Base-by-base conservation (phyloP, 768 basidiomycete species). In the Kwoniella botswanensis region DNA sequence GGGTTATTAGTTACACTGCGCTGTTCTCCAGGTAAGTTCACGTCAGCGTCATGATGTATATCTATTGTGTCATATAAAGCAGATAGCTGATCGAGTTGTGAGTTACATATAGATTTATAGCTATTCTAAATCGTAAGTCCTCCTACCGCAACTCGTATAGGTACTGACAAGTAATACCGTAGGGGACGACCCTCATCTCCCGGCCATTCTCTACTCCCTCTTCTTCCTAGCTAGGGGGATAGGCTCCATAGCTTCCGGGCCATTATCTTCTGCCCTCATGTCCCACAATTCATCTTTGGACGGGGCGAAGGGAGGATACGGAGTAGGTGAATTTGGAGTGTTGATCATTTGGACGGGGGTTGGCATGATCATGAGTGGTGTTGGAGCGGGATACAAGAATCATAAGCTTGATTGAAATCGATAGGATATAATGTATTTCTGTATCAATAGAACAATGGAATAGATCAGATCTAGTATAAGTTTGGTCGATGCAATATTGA, bases 311-410 rank as follows among this genome's bases (percentile, higher is more conserved):
- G 73, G 73, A 15, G 75, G 67, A 3, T 76, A 74, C 46, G 75
- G 73, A 6, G 73, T 76, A 9, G 66, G 67, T 29, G 71, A 68
- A 24, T 76, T 67, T 58, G 73, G 75, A 6, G 73, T 67, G 42
- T 61, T 76, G 61, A 76, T 74, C 44, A 66, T 76, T 53, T 74
- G 67, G 63, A 74, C 75, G 2, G 75, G 71, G 3, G 68, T 46
- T 18, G 68, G 59, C 11, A 70, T 76, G 68, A 54, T 65, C 1
- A 50, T 62, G 44, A 74, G 73, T 56, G 75, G 73, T 13, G 63
- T 74, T 55, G 73, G 60, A 22, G 75, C 75, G 21, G 75, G 73
- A 1, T 76, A 74, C 65, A 74, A 72, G 67, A 71, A 65, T 18
- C 53, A 74, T 41, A 76, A 76, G 50, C 59, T 64, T 53, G 75